These are phyloP conservation scores for Allium cepa DNA, from an alignment of 106 monocot genomes.

Conservation along the genomic window DNA sequence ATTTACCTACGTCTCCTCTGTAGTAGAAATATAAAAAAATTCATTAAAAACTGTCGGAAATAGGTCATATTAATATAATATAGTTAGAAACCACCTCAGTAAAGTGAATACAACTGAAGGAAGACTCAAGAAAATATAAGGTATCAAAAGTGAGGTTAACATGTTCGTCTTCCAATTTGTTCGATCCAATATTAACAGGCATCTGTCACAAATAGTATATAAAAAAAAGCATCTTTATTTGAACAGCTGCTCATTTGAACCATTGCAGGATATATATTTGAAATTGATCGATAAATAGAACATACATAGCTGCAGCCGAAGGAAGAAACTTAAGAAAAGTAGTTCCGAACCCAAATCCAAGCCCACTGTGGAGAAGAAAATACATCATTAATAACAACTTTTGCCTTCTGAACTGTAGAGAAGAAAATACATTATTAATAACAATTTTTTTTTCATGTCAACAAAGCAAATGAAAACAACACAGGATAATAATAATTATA, in stretches of 20 bases:
- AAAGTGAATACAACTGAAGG: constrained; percentile 52
- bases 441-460: no score
- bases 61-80: background rate
- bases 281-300: background rate
- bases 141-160: constrained; percentile 75
- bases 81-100: constrained; percentile 36
- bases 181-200: constrained; percentile 71
- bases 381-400: no score
- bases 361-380: no score
- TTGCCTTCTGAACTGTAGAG: no score
- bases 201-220: constrained; percentile 27
- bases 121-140: constrained; percentile 87
- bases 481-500: no score
- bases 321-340: no score
- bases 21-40: background rate
- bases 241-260: background rate
- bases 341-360: no score
- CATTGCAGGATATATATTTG: background rate
- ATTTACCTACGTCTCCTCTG: constrained; percentile 89
- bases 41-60: background rate
- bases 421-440: no score
- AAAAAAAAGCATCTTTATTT: background rate
- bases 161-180: constrained; percentile 98
- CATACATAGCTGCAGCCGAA: constrained; percentile 49
- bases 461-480: no score